Evolutionary conservation across 257 asterid genomes (phyloP), one percentile per base, ranked within the genome.

Genomic region (Fraxinus pennsylvanica): DNA sequence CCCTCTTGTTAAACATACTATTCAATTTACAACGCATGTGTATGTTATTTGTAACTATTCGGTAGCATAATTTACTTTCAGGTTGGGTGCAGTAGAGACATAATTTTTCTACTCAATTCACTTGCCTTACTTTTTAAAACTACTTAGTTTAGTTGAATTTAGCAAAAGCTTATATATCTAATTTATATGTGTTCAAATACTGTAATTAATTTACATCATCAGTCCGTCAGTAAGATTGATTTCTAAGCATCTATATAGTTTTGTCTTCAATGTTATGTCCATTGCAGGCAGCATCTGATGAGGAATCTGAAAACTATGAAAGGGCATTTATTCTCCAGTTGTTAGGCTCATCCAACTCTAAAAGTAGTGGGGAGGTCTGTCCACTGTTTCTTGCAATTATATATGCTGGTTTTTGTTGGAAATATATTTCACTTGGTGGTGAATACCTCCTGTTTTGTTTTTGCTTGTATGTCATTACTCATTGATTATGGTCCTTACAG

Each of bases 261-360:
- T 45, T 80, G 80, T 35, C 17, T 81, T 80, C 22, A 79, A 68
- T 72, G 81, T 73, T 73, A 75, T 76, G 36, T 38, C 67, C 71
- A 72, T 85, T 87, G 88, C 92, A 95, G 99, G 96, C 85, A 41
- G 99, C 99, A 72, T 89, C 90, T 65, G 90, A 91, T 77, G 98
- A 90, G 77, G 91, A 74, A 77, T 91, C 89, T 76, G 96, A 91
- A 83, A 91, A 82, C 68, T 84, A 66, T 84, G 99, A 91, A 86
- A 88, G 96, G 77, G 92, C 91, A 72, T 95, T 95, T 81, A 74
- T 91, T 81, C 93, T 95, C 84, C 95, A 90, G 74, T 87, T 95
- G 75, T 86, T 92, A 75, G 85, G 84, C 72, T 86, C 91, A 66
- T 78, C 92, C 63, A 68, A 87, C 79, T 57, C 71, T 36, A 71